Conservation (phyloP, 2,329 filamentous ascomycete genomes). For the Aspergillus tubingensis region DNA sequence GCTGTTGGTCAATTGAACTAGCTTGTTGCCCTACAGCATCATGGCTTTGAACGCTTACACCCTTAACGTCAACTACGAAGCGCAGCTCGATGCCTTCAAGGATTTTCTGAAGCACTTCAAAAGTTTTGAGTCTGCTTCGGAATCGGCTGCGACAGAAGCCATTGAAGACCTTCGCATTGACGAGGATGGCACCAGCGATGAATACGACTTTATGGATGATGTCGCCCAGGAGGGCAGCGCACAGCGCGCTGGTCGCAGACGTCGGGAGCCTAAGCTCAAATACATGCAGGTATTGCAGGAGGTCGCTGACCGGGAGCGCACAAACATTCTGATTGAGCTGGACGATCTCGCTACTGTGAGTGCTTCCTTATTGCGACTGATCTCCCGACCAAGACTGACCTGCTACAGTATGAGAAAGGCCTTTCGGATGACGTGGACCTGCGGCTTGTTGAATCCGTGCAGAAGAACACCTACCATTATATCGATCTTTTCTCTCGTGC, state of each 20-base stretch:
- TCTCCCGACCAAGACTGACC: not conserved
- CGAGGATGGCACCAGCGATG: slow-evolving; percentile 82
- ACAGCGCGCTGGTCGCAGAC: slow-evolving; percentile 52
- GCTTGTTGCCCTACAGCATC: slow-evolving; percentile 32
- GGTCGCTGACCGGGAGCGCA: slow-evolving; percentile 74
- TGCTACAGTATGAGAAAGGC: slow-evolving; percentile 70
- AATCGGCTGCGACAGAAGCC: slow-evolving; percentile 71
- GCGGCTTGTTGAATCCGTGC: slow-evolving; percentile 72
- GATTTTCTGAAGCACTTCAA: slow-evolving; percentile 89
- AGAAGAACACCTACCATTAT: slow-evolving; percentile 91
- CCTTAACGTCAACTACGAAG: slow-evolving; percentile 80
- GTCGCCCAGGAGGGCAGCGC: slow-evolving; percentile 54
- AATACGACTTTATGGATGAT: slow-evolving; percentile 91
- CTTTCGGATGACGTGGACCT: slow-evolving; percentile 70
- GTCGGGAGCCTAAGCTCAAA: slow-evolving; percentile 69
- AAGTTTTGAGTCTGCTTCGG: slow-evolving; percentile 64
- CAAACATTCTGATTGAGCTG: slow-evolving; percentile 82
- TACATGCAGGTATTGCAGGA: slow-evolving; percentile 87
- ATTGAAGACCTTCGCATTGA: slow-evolving; percentile 83
- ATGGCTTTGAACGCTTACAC: slow-evolving; percentile 87
- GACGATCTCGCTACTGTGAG: slow-evolving; percentile 77
- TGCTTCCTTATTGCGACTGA: not conserved
- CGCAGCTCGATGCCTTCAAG: slow-evolving; percentile 79
- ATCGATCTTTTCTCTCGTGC: slow-evolving; percentile 88
- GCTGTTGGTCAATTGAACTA: slow-evolving; percentile 22